Percentiles rank a stretch among this genome's conserved stretches.
phyloP scores from a whole-genome alignment of 1,284 basidiomycete genomes.

The Ustilago sp. region DNA sequence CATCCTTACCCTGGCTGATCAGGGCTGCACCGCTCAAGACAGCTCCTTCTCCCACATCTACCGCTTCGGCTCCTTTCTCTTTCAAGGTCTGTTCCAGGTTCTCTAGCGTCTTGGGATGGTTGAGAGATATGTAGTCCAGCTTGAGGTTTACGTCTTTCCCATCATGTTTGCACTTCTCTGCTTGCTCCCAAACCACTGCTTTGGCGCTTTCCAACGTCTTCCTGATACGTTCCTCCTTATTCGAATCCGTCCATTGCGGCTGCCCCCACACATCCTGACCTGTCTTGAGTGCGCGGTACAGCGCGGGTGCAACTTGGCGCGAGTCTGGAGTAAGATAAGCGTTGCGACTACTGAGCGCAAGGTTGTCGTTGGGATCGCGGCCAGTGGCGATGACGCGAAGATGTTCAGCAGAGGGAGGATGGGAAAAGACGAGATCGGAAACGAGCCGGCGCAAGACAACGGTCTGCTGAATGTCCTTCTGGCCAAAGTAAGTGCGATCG shows the following conservation, averaged over 20 bases:
- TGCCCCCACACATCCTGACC: constrained; percentile 71
- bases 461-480: constrained; percentile 98
- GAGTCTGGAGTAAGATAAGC: constrained; percentile 81
- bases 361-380: constrained; percentile 75
- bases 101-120: constrained; percentile 80
- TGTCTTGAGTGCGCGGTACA: constrained; percentile 77
- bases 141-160: constrained; percentile 71
- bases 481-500: constrained; percentile 92
- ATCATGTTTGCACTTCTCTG: constrained; percentile 10
- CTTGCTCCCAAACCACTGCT: constrained; percentile 29
- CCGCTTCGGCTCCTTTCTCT: constrained; percentile 56
- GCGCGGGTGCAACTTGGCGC: constrained; percentile 77
- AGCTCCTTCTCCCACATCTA: constrained; percentile 72
- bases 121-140: constrained; percentile 89
- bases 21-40: constrained; percentile 89
- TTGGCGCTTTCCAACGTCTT: constrained; percentile 51
- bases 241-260: constrained; percentile 16
- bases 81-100: constrained; percentile 70
- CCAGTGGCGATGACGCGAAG: constrained; percentile 80
- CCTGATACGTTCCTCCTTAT: constrained; percentile 38
- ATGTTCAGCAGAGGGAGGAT: constrained; percentile 79
- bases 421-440: constrained; percentile 81
- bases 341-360: constrained; percentile 93
- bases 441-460: constrained; percentile 86
- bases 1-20: constrained; percentile 72